A percentile compares a stretch with the other conserved stretches of the same genome.
Evolutionary conservation across 768 basidiomycete genomes (phyloP).

Genomic region (Fomitopsis pulvina): DNA sequence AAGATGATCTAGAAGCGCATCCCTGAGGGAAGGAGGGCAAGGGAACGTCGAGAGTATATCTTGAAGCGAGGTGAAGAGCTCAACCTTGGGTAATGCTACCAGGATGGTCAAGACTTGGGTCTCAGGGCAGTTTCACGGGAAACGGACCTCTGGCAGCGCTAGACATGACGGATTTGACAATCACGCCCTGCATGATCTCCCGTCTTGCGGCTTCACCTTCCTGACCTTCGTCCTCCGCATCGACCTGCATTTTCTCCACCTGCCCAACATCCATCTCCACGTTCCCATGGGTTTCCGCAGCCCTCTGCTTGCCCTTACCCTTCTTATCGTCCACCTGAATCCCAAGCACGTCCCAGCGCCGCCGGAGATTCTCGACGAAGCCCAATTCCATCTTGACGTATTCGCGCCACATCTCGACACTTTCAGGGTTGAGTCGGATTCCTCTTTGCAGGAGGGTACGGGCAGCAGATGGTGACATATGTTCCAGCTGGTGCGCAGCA

Average conservation of each 20-base stretch:
- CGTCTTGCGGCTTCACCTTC: conserved; percentile 51
- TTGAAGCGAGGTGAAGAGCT: conserved; percentile 37
- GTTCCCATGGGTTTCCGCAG: conserved; percentile 10
- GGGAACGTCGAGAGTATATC: conserved; percentile 38
- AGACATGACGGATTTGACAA: conserved; percentile 70
- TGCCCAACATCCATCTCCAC: conserved; percentile 16
- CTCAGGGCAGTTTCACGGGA: neutral
- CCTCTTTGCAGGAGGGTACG: conserved; percentile 83
- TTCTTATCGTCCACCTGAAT: conserved; percentile 34
- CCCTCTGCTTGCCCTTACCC: conserved; percentile 22
- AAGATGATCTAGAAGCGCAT: conserved; percentile 35
- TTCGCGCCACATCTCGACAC: conserved; percentile 77
- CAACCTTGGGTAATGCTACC: conserved; percentile 33
- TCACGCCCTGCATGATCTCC: conserved; percentile 71
- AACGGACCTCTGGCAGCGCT: conserved; percentile 66
- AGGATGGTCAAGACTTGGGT: conserved; percentile 3
- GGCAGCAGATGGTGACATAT: conserved; percentile 69
- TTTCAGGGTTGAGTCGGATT: conserved; percentile 68
- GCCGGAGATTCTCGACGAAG: conserved; percentile 72
- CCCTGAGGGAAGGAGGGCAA: conserved; percentile 31
- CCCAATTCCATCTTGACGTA: conserved; percentile 88
- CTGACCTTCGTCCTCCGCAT: conserved; percentile 21
- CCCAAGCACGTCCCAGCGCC: conserved; percentile 78
- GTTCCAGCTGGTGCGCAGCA: conserved; percentile 75
- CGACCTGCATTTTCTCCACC: conserved; percentile 3